Conservation (phyloP, 768 basidiomycete species). For the Zangia roseola region DNA sequence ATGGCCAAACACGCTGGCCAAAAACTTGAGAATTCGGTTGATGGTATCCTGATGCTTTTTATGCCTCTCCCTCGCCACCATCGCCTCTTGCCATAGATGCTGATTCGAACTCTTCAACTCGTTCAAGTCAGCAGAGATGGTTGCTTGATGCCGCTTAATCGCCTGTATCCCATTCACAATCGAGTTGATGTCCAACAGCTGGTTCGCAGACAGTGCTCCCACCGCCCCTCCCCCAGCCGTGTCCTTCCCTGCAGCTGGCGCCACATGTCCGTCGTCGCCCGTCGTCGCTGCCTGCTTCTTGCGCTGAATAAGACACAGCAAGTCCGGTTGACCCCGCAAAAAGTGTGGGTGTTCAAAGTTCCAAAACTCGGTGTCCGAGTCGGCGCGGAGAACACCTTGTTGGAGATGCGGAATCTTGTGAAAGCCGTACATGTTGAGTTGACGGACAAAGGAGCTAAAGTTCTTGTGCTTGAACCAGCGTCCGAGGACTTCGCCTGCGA, state of each 20-base stretch:
- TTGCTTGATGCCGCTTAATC: conserved; percentile 89
- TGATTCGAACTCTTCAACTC: conserved; percentile 87
- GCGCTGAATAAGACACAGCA: conserved; percentile 83
- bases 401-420: conserved; percentile 96
- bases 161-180: conserved; percentile 80
- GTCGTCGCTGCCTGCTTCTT: conserved; percentile 56
- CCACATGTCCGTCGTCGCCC: conserved; percentile 32
- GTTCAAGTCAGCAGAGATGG: conserved; percentile 87
- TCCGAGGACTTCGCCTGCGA: conserved; percentile 86
- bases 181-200: conserved; percentile 72
- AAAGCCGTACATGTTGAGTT: conserved; percentile 96
- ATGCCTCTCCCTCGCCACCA: conserved; percentile 73
- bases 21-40: conserved; percentile 90
- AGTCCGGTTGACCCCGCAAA: conserved; percentile 82
- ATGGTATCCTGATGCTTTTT: conserved; percentile 96
- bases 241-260: conserved; percentile 16
- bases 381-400: conserved; percentile 86
- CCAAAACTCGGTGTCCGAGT: conserved; percentile 80
- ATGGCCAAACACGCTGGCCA: conserved; percentile 87
- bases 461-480: conserved; percentile 98
- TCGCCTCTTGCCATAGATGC: conserved; percentile 89
- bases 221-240: conserved; percentile 13
- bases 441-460: conserved; percentile 92
- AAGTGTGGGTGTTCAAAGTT: conserved; percentile 94
- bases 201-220: conserved; percentile 39